Base-by-base conservation (phyloP, 148 eudicot species). In the Heliosperma pusillum region DNA sequence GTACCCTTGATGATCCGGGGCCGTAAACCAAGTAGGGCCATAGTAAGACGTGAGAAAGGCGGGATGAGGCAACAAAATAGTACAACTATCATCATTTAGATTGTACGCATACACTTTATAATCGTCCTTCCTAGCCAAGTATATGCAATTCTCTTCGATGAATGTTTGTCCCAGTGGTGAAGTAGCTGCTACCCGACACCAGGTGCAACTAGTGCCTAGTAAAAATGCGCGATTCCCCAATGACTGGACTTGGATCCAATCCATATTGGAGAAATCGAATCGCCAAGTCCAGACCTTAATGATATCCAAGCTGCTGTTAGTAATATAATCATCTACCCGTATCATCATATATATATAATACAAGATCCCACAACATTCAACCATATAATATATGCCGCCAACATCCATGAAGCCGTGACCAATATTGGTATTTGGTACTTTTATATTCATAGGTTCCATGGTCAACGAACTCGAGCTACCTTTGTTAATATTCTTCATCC, bases 211-310 rank as follows among this genome's bases (percentile, higher is more conserved):
- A 5, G 0, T 16, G 4, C 0, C 42, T 0, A 68, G 5, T 13
- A 76, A 76, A 26, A 76, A 68, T 22, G 73, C 73, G 7, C 57
- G 58, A 45, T 45, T 72, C 5, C 16, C 12, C 67, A 76, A 40
- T 17, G 26, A 24, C 19, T 58, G 22, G 26, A 69, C 40, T n/a
- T n/a, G 1, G 3, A 19, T 64, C 79, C 79, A 76, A 22, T 19
- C 11, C 56, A 40, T 69, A 30, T 7, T 6, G 12, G 24, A 11
- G 21, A 44, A 69, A 42, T 57, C 36, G 11, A 57, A 26, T 7
- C 59, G 25, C 44, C 66, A 66, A 8, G 66, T 16, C 6, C 0
- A 1, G 15, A 15, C 16, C 53, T 47, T 47, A 10, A 47, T 12
- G 16, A 47, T 47, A 10, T 47, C 53, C 0, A 47, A 7, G 26